A percentile compares a stretch with the other conserved stretches of the same genome.
phyloP scores from a whole-genome alignment of 176 grass and related monocot genomes.

The Poa annua region DNA sequence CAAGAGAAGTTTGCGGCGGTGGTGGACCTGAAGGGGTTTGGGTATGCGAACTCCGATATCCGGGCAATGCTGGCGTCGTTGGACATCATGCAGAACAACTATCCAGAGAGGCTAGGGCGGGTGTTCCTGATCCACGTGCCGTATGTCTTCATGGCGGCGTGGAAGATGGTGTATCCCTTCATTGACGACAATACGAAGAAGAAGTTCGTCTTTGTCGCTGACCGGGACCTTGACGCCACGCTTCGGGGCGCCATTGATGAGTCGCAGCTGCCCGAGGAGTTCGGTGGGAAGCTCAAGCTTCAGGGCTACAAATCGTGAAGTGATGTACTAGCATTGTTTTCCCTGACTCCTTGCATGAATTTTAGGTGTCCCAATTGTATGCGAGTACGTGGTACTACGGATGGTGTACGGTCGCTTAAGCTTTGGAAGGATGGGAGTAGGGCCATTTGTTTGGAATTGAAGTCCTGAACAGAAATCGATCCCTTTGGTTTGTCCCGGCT shows the following conservation, averaged over 20 bases:
- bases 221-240: conserved; percentile 57
- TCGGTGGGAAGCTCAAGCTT: conserved; percentile 68
- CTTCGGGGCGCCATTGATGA: conserved; percentile 69
- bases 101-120: conserved; percentile 69
- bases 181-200: conserved; percentile 87
- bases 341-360: no score
- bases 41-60: conserved; percentile 77
- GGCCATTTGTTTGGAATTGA: no score
- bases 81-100: conserved; percentile 83
- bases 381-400: no score
- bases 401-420: no score
- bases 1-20: conserved; percentile 77
- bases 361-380: no score
- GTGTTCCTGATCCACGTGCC: conserved; percentile 71
- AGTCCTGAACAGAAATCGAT: no score
- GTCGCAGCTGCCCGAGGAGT: conserved; percentile 57
- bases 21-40: conserved; percentile 66
- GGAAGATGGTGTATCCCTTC: conserved; percentile 88
- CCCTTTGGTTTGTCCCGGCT: no score
- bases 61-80: conserved; percentile 58
- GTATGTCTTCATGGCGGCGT: conserved; percentile 76
- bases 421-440: no score
- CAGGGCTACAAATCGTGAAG: background rate
- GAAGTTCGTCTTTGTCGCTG: conserved; percentile 75
- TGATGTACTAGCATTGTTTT: no score